Evolutionary conservation across 441 rosid species (phyloP), one percentile per base, ranked within the genome.

Genomic region (Flueggea neowawraea): DNA sequence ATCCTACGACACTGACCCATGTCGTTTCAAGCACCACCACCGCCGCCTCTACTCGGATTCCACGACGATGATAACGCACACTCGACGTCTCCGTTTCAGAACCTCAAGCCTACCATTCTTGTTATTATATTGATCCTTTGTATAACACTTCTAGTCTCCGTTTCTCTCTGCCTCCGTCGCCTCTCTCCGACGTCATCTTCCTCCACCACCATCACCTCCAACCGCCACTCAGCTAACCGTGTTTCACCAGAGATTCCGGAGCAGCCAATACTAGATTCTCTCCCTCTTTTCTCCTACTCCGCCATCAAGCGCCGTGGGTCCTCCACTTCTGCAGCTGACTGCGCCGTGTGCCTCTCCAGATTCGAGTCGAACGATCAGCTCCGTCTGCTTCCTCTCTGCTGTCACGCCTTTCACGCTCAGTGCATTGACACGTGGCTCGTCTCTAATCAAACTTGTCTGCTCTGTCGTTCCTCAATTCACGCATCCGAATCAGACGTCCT

Each of bases 381-480:
- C 59, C 89, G 97, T 44, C 84, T 94, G 4, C 84, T 94, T 1
- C 96, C 96, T 4, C 78, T 94, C 2, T 90, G 97, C 41, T 94
- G 96, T 63, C 97, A 94, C 58, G 98, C 97, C 7, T 93, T 94
- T 54, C 98, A 94, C 58, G 82, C 82, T 0, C 67, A 71, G 1
- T 94, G 98, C 74, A 78, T 94, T 49, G 97, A 88, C 67, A 75
- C 85, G 0, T 94, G 98, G 97, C 83, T 90, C 2, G 59, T 56
- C 6, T 71, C 91, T 4, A 87, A 85, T 44, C 96, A 80, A n/a
- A 87, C 95, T 0, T 94, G 98, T 72, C 98, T 97, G 14, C 88
- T 94, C 22, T 94, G 96, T 57, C 95, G 96, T 6, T 90, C 95
- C 45, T 66, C 88, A 13, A 75, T 89, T 56, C 77, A 71, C 54